A percentile compares a stretch with the other conserved stretches of the same genome.
These are phyloP conservation scores for Claviceps purpurea DNA, from an alignment of 2,329 filamentous ascomycete genomes.

Conservation along the genomic window DNA sequence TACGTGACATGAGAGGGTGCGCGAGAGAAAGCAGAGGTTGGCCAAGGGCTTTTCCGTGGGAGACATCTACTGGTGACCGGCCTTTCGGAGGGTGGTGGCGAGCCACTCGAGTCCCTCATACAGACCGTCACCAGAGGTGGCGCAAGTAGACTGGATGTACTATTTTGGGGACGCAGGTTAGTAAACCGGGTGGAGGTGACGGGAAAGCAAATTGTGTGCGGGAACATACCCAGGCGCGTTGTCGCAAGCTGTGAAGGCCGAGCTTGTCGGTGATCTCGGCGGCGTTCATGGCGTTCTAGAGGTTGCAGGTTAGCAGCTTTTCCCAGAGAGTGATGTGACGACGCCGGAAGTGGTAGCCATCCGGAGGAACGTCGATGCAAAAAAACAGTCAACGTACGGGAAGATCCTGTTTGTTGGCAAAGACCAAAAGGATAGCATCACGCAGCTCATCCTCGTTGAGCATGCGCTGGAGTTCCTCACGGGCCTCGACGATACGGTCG, in stretches of 20 bases:
- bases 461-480: constrained; percentile 94
- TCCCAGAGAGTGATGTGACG: background rate
- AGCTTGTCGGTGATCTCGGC: constrained; percentile 99
- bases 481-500: constrained; percentile 92
- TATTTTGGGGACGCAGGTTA: constrained; percentile 20
- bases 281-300: constrained; percentile 96
- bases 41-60: constrained; percentile 19
- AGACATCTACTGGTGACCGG: constrained; percentile 47
- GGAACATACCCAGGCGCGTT: constrained; percentile 88
- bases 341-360: background rate
- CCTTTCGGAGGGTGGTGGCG: constrained; percentile 70
- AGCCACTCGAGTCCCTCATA: constrained; percentile 98
- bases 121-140: constrained; percentile 96
- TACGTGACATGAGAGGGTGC: constrained; percentile 26
- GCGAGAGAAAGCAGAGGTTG: constrained; percentile 20
- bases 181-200: background rate
- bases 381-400: constrained; percentile 48
- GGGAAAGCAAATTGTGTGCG: background rate
- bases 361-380: too few species aligned
- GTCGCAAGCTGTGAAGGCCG: constrained; percentile 95
- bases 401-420: constrained; percentile 99
- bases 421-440: constrained; percentile 91
- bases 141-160: constrained; percentile 99
- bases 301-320: constrained; percentile 5
- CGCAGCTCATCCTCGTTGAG: constrained; percentile 98